Evolutionary conservation across 2,329 filamentous ascomycete genomes (phyloP).

Genomic region (Aspergillus brasiliensis): DNA sequence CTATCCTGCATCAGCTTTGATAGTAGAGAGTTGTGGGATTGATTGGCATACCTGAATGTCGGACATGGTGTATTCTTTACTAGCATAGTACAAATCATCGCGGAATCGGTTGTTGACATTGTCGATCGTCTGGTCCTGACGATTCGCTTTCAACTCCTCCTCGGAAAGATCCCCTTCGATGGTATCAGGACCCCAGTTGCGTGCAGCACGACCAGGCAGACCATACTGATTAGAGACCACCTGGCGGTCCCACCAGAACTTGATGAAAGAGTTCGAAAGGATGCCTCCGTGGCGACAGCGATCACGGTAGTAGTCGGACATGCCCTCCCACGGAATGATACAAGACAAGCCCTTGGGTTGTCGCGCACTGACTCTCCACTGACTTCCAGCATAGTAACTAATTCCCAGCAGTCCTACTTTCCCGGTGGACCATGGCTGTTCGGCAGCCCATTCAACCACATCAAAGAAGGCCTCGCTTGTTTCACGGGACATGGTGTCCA

Average conservation of each 20-base stretch:
- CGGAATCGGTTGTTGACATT: slow-evolving; percentile 58
- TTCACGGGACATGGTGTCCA: slow-evolving; percentile 57
- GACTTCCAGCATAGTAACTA: slow-evolving; percentile 56
- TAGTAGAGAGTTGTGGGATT: no score
- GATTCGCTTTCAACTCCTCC: slow-evolving; percentile 40
- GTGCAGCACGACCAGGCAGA: slow-evolving; percentile 49
- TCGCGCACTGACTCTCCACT: slow-evolving; percentile 58
- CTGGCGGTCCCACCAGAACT: slow-evolving; percentile 69
- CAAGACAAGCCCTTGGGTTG: slow-evolving; percentile 54
- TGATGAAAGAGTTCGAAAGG: slow-evolving; percentile 60
- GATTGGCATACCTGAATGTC: slow-evolving; percentile 61
- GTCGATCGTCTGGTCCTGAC: slow-evolving; percentile 47
- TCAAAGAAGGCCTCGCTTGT: slow-evolving; percentile 57
- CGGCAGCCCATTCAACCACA: slow-evolving; percentile 55
- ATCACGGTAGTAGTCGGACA: slow-evolving; percentile 60
- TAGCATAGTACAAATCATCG: slow-evolving; percentile 65
- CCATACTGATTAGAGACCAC: slow-evolving; percentile 71
- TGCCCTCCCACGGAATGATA: slow-evolving; percentile 59
- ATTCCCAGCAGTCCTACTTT: slow-evolving; percentile 56
- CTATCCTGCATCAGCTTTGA: neutral
- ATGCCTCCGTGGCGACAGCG: slow-evolving; percentile 65
- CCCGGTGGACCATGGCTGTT: slow-evolving; percentile 54
- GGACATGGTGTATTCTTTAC: slow-evolving; percentile 64
- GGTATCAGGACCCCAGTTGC: slow-evolving; percentile 56
- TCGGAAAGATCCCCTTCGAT: slow-evolving; percentile 43